Conservation (phyloP, 208 protist species). For the Trypanosomatidae sp. region DNA sequence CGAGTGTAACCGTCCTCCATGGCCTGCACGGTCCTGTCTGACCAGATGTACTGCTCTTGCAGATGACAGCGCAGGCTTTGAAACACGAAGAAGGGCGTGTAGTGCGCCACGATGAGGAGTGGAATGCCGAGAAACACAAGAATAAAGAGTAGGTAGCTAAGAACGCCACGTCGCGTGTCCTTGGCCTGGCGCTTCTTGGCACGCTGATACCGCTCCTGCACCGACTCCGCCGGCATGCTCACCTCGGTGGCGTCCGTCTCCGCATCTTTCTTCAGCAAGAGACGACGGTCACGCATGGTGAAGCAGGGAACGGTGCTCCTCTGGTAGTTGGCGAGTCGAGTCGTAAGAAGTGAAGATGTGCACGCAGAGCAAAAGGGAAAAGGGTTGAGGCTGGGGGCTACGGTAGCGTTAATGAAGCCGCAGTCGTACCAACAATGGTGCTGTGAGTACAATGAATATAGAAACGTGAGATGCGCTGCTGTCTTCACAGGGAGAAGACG, state of each 20-base stretch:
- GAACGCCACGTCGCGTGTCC: slow-evolving; percentile 28
- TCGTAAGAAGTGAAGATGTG: background rate
- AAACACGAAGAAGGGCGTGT: slow-evolving; percentile 85
- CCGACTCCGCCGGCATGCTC: slow-evolving; percentile 38
- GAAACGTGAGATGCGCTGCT: background rate
- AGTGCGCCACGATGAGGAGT: slow-evolving; percentile 43
- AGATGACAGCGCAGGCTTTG: slow-evolving; percentile 69
- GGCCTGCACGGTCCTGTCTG: slow-evolving; percentile 38
- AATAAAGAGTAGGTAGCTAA: slow-evolving; percentile 62
- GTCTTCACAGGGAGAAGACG: background rate
- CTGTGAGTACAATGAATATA: background rate
- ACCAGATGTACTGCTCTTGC: slow-evolving; percentile 50
- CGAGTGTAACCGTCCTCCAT: slow-evolving; percentile 61
- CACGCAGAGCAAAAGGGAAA: background rate
- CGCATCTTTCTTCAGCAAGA: slow-evolving; percentile 9
- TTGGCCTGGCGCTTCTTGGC: slow-evolving; percentile 20
- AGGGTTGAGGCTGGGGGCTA: background rate
- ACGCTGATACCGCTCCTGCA: slow-evolving; percentile 22
- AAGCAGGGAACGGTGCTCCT: background rate
- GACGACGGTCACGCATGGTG: slow-evolving; percentile 31
- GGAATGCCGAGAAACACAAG: slow-evolving; percentile 56
- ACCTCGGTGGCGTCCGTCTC: slow-evolving; percentile 10
- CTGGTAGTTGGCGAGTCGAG: background rate
- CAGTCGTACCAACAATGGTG: background rate
- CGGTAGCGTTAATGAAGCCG: background rate